Conservation (phyloP, 2,329 filamentous ascomycete genomes). For the Epichloe gansuensis region DNA sequence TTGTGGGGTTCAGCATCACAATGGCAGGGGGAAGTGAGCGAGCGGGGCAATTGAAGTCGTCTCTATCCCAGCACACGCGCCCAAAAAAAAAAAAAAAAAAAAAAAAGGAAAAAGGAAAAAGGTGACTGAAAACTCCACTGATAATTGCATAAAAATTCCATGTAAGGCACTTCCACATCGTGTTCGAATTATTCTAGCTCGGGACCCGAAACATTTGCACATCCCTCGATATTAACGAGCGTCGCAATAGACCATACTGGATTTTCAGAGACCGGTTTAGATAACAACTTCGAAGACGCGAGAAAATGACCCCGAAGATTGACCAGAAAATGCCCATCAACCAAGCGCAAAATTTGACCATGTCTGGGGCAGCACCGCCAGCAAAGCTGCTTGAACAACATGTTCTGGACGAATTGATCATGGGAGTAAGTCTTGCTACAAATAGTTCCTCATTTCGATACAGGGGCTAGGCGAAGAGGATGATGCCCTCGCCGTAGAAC, state of each 20-base stretch:
- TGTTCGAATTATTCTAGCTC: too few species aligned
- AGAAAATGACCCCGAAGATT: not conserved
- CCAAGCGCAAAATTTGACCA: not conserved
- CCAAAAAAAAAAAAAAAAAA: too few species aligned
- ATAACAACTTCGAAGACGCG: too few species aligned
- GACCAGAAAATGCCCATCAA: not conserved
- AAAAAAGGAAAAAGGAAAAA: not conserved
- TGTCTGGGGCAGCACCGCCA: not conserved
- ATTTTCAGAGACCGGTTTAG: not conserved
- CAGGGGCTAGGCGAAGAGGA: not conserved
- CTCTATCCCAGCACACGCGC: not conserved
- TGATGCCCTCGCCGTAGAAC: not conserved
- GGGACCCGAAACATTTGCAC: too few species aligned
- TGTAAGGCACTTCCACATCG: too few species aligned
- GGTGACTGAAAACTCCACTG: not conserved
- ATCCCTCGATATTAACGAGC: too few species aligned
- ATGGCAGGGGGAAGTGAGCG: too few species aligned
- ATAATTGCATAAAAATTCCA: too few species aligned
- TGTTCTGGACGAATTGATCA: conserved; percentile 38
- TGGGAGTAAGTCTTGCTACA: conserved; percentile 31
- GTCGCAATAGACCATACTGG: not conserved
- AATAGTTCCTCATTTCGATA: not conserved
- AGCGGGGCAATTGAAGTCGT: not conserved
- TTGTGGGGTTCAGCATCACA: not conserved
- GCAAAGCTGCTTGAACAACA: conserved; percentile 13